Base-by-base conservation (phyloP, 345 rosid species). In the Euclidium syriacum region DNA sequence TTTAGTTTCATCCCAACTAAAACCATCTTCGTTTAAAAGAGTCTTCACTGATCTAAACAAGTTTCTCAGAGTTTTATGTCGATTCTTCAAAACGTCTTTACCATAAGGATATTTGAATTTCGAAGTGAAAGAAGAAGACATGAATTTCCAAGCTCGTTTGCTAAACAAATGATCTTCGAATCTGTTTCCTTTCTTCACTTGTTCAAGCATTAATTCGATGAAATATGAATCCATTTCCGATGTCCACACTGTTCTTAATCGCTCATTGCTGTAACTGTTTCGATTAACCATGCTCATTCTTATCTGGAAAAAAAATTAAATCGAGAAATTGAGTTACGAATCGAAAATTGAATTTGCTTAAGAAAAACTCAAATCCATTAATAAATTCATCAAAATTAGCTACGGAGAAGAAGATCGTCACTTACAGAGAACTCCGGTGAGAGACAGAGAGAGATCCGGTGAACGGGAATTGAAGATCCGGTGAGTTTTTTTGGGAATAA, bases 181-280 rank as follows among this genome's bases (percentile, higher is more conserved):
- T 59, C 73, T 79, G 42, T 91, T 87, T 46, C 96, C 95, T 68
- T 76, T 78, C 62, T 64, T 77, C 41, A 81, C 85, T 68, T 91
- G 88, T 38, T 91, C 91, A 36, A 90, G 36, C 80, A 86, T 78
- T 0, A 85, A 80, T 38, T 81, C 81, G 4, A 91, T 83, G 78
- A 91, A 87, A 73, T 71, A 85, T n/a, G 80, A 49, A 63, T 91
- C 91, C 96, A 85, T 91, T 65, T 91, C 96, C 17, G 83, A 88
- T 1, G 95, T 85, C 96, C 96, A 91, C 58, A 84, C 76, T 7
- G 96, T 91, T 79, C 96, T 81, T 39, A 79, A 54, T 12, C 87
- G 80, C 53, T 80, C 86, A 17, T 61, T 62, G 0, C 75, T 58
- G n/a, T n/a, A n/a, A n/a, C n/a, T n/a, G 35, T 38, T 58, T 64